A percentile compares a stretch with the other conserved stretches of the same genome.
These are phyloP conservation scores for Fusarium solani-melongenae DNA, from an alignment of 2,329 filamentous ascomycete species.

Conservation along the genomic window DNA sequence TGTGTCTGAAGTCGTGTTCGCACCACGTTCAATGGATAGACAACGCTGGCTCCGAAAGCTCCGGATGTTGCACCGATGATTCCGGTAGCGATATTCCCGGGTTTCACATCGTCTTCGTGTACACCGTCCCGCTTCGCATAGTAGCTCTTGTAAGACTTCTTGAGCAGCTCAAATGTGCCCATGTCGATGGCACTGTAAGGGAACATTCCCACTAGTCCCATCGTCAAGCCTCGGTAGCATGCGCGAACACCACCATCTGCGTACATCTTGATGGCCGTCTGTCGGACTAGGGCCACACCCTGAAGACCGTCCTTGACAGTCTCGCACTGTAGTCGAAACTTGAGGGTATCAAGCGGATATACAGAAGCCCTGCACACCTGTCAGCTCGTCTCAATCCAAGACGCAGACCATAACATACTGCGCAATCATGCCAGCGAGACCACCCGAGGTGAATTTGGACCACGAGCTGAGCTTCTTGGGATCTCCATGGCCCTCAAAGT, in stretches of 20 bases:
- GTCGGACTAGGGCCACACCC: constrained; percentile 83
- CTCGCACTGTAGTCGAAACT: constrained; percentile 90
- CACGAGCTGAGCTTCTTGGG: constrained; percentile 80
- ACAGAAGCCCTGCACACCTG: constrained; percentile 75
- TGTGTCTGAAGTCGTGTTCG: constrained; percentile 93
- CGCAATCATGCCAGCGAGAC: constrained; percentile 91
- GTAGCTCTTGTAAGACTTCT: constrained; percentile 75
- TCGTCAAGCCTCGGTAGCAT: constrained; percentile 92
- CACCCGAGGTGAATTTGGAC: constrained; percentile 92
- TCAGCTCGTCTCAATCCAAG: constrained; percentile 11
- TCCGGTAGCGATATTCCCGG: constrained; percentile 85
- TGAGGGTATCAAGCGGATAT: constrained; percentile 91
- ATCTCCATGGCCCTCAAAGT: constrained; percentile 88
- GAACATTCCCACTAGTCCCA: constrained; percentile 96
- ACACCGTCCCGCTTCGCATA: constrained; percentile 76
- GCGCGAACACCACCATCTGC: constrained; percentile 76
- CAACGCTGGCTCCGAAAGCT: constrained; percentile 90
- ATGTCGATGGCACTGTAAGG: constrained; percentile 98
- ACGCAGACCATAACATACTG: constrained; percentile 69
- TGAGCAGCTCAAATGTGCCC: constrained; percentile 93
- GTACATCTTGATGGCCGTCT: constrained; percentile 90
- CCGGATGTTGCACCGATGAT: constrained; percentile 92
- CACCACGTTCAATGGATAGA: constrained; percentile 94
- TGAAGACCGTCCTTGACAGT: constrained; percentile 86
- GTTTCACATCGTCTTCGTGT: constrained; percentile 84